phyloP scores from a whole-genome alignment of 495 filamentous ascomycete genomes.

The Durotheca rogersii region DNA sequence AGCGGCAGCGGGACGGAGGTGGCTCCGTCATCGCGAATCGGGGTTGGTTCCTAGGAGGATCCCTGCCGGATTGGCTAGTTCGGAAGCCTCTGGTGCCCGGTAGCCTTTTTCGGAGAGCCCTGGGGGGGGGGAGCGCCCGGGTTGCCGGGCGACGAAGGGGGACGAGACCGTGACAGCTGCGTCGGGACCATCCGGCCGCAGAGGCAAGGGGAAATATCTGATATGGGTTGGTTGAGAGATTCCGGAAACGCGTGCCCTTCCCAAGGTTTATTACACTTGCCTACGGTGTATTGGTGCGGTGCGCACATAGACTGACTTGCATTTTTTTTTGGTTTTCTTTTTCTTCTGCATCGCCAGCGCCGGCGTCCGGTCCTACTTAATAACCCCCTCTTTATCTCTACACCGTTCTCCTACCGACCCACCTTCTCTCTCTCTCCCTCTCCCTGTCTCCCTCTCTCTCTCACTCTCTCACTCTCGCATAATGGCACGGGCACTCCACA shows the following conservation, averaged over 20 bases:
- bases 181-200: not conserved
- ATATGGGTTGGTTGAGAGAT: too few relatives aligned
- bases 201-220: not conserved
- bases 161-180: not conserved
- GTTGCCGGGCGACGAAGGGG: slow-evolving; percentile 4
- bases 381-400: too few relatives aligned
- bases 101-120: slow-evolving; percentile 3
- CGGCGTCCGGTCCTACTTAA: slow-evolving; percentile 12
- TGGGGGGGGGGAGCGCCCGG: slow-evolving; percentile 3
- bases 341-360: slow-evolving; percentile 25
- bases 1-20: not conserved
- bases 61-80: slow-evolving; percentile 26
- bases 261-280: too few relatives aligned
- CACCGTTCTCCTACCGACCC: too few relatives aligned
- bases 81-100: slow-evolving; percentile 15
- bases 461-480: not conserved
- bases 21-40: slow-evolving; percentile 10
- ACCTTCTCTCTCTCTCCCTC: not conserved
- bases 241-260: too few relatives aligned
- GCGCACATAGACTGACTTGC: slow-evolving; percentile 19
- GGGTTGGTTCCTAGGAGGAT: slow-evolving; percentile 28
- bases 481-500: not conserved
- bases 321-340: slow-evolving; percentile 3
- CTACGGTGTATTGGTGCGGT: slow-evolving; percentile 7
- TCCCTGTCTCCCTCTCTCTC: not conserved